Conservation (phyloP, 257 asterid species). For the Catharanthus roseus region DNA sequence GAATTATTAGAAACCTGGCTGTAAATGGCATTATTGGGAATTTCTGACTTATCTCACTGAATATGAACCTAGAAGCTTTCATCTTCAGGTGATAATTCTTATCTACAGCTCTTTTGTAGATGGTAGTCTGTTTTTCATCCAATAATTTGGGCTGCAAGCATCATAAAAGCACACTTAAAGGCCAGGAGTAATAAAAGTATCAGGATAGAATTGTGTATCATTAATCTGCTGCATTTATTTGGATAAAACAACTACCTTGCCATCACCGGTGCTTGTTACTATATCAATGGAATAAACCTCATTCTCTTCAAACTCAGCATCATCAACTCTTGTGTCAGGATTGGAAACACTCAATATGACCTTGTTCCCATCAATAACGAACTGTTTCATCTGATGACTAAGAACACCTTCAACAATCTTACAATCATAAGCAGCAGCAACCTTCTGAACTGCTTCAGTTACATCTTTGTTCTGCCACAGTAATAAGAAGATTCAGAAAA, state of each 20-base stretch:
- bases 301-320: conserved; percentile 83
- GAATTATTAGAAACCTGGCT: conserved; percentile 39
- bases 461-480: conserved; percentile 56
- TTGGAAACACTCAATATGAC: conserved; percentile 58
- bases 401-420: conserved; percentile 81
- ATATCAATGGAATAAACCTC: conserved; percentile 70
- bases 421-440: conserved; percentile 85
- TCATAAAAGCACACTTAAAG: not conserved
- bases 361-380: conserved; percentile 82
- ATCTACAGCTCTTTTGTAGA: conserved; percentile 70
- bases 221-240: not conserved
- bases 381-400: conserved; percentile 86
- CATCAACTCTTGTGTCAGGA: conserved; percentile 78
- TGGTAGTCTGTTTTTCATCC: conserved; percentile 71
- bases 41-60: conserved; percentile 63
- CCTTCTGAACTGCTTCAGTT: conserved; percentile 64
- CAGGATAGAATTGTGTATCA: not conserved
- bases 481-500: not conserved
- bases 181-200: not conserved
- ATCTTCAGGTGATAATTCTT: conserved; percentile 61
- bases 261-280: conserved; percentile 70
- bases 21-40: conserved; percentile 73
- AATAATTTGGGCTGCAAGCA: conserved; percentile 60
- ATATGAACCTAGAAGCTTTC: conserved; percentile 73
- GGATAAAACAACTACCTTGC: conserved; percentile 40